These are phyloP conservation scores for Sporothrix brasiliensis DNA, from an alignment of 2,329 filamentous ascomycete species.

Conservation along the genomic window DNA sequence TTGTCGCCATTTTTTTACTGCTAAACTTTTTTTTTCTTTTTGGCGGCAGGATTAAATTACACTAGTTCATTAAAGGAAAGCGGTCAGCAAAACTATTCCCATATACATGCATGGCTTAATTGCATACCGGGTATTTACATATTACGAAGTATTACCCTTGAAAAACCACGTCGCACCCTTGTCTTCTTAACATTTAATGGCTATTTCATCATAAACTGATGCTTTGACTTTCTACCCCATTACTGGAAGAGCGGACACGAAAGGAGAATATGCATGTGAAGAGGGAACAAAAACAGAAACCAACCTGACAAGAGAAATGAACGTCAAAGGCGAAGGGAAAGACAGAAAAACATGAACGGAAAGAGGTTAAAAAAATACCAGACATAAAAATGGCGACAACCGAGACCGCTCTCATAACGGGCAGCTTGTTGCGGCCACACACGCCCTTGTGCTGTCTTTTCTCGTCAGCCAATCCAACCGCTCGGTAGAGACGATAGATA, in stretches of 20 bases:
- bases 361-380: neutral
- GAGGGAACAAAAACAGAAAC: slow-evolving; percentile 28
- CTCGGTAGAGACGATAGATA: slow-evolving; percentile 13
- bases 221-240: slow-evolving; percentile 13
- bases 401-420: slow-evolving; percentile 7
- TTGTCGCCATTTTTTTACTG: slow-evolving; percentile 29
- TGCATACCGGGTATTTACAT: slow-evolving; percentile 9
- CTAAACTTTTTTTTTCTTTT: slow-evolving; percentile 25
- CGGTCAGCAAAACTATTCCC: slow-evolving; percentile 17
- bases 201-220: slow-evolving; percentile 15
- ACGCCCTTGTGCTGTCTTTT: neutral
- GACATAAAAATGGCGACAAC: slow-evolving; percentile 12
- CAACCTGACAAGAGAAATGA: slow-evolving; percentile 30
- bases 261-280: slow-evolving; percentile 25
- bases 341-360: neutral
- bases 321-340: slow-evolving; percentile 19
- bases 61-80: slow-evolving; percentile 13
- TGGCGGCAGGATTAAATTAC: slow-evolving; percentile 20
- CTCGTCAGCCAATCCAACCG: neutral
- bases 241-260: slow-evolving; percentile 16
- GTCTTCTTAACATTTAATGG: neutral
- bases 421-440: neutral
- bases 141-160: neutral
- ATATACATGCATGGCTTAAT: neutral
- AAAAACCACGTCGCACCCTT: neutral